These are phyloP conservation scores for Aspergillus ruber DNA, from an alignment of 2,329 filamentous ascomycete genomes.

Conservation along the genomic window DNA sequence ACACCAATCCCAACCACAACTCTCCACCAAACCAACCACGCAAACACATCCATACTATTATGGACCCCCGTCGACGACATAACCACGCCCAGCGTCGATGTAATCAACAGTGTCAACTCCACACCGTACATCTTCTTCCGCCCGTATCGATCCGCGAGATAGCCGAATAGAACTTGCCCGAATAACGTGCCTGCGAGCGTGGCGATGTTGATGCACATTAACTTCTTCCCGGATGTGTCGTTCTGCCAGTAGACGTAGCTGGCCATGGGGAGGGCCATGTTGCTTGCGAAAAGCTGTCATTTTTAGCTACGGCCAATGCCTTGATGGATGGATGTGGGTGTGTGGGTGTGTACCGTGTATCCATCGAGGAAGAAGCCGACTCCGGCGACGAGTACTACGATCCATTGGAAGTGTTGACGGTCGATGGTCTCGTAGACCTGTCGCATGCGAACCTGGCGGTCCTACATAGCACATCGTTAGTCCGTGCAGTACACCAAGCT, in stretches of 20 bases:
- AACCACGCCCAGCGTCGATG: slow-evolving; percentile 42
- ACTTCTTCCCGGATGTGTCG: slow-evolving; percentile 25
- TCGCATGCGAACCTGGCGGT: slow-evolving; percentile 38
- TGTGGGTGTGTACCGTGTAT: slow-evolving; percentile 27
- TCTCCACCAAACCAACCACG: slow-evolving; percentile 44
- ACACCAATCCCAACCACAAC: slow-evolving; percentile 50
- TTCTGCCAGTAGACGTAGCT: slow-evolving; percentile 43
- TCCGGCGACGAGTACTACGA: slow-evolving; percentile 42
- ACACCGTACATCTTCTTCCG: slow-evolving; percentile 47
- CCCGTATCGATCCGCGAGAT: slow-evolving; percentile 43
- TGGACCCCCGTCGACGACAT: slow-evolving; percentile 40
- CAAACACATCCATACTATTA: slow-evolving; percentile 40
- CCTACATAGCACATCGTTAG: slow-evolving; percentile 15
- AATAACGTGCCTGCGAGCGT: slow-evolving; percentile 43
- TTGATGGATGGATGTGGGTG: neutral
- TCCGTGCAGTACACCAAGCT: neutral
- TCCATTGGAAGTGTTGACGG: slow-evolving; percentile 37
- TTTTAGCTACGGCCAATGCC: neutral
- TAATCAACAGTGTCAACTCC: slow-evolving; percentile 44
- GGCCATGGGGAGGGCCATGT: slow-evolving; percentile 46
- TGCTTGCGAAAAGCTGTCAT: slow-evolving; percentile 43
- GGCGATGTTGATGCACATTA: slow-evolving; percentile 41
- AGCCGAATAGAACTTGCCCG: slow-evolving; percentile 44
- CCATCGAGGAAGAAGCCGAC: slow-evolving; percentile 47
- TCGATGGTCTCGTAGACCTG: slow-evolving; percentile 42